These are phyloP conservation scores for Saprolegnia parasitica DNA, from an alignment of 352 stramenopile genomes.

Conservation along the genomic window DNA sequence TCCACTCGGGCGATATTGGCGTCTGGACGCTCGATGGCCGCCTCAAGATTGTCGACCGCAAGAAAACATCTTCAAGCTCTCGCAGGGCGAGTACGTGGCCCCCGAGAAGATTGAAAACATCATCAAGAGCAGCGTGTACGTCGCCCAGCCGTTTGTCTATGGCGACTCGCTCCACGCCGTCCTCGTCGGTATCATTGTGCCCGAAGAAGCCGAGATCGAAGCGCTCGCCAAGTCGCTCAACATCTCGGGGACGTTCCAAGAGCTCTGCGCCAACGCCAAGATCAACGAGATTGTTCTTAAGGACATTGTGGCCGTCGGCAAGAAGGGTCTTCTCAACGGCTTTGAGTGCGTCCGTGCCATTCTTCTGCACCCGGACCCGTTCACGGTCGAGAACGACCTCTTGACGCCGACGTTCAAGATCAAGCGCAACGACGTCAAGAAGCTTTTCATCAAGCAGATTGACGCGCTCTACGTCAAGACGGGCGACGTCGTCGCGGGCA, in stretches of 20 bases:
- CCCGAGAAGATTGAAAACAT: conserved; percentile 96
- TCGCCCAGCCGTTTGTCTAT: conserved; percentile 92
- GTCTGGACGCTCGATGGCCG: conserved; percentile 89
- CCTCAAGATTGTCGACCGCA: conserved; percentile 85
- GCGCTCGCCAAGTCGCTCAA: conserved; percentile 69
- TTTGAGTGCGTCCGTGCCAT: conserved; percentile 56
- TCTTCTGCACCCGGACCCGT: neutral
- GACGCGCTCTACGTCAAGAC: conserved; percentile 62
- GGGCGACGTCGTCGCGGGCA: conserved; percentile 25
- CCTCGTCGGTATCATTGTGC: conserved; percentile 92
- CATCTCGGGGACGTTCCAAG: conserved; percentile 50
- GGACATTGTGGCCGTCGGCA: conserved; percentile 41
- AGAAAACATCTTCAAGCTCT: conserved; percentile 94
- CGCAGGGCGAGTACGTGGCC: conserved; percentile 93
- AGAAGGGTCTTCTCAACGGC: conserved; percentile 47
- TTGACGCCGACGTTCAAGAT: conserved; percentile 97
- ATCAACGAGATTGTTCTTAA: conserved; percentile 42
- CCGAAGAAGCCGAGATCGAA: conserved; percentile 88
- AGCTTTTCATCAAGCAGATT: conserved; percentile 80
- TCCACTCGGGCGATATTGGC: conserved; percentile 89
- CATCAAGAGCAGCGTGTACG: conserved; percentile 87
- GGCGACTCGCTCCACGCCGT: conserved; percentile 91
- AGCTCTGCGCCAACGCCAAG: conserved; percentile 3
- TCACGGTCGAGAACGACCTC: conserved; percentile 39
- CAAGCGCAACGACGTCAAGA: conserved; percentile 87